Base-by-base conservation (phyloP, 176 grass and related monocot genomes). In the Cocos nucifera region DNA sequence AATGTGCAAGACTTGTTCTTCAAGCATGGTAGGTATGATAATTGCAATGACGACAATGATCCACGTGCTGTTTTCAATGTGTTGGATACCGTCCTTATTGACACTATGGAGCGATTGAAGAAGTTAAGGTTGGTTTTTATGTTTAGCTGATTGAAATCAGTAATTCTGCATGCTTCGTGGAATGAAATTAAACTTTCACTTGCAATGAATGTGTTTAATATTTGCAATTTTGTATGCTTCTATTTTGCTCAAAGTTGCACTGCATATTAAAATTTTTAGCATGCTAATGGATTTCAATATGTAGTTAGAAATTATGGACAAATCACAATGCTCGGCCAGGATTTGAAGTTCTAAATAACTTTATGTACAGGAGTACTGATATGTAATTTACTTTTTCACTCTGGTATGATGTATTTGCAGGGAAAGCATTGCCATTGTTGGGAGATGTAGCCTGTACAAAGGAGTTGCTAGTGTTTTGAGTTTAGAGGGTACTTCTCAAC, bases 31-130 rank as follows among this genome's bases (percentile, higher is more conserved):
- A 65, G 58, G 6, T 56, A 67, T 29, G 60, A 48, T 58, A 59
- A 52, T 29, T 51, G 48, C 29, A 53, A 67, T 48, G 39, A 77
- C 54, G 69, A 15, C 14, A 27, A 17, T 26, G 74, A 80, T 53
- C 56, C 73, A 48, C 66, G 73, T n/a, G 77, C 73, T 69, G 82
- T 80, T 60, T 85, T 75, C 65, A 77, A 69, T 80, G 63, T 85
- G 19, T 57, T 85, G 56, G 77, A 79, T 65, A 51, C 39, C 18
- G 72, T 78, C 49, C 62, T 83, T 22, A 58, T 78, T 20, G 60
- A 78, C 61, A 78, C 69, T 53, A 83, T 78, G 80, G 75, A 83
- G 58, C 54, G 80, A 26, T 54, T 83, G 48, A 78, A 83, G 58
- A 78, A 69, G 49, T 69, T 83, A 59, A 73, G 80, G 80, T 78